A percentile compares a stretch with the other conserved stretches of the same genome.
These are phyloP conservation scores for Cucurbita moschata DNA, from an alignment of 306 rosid species.

Conservation along the genomic window DNA sequence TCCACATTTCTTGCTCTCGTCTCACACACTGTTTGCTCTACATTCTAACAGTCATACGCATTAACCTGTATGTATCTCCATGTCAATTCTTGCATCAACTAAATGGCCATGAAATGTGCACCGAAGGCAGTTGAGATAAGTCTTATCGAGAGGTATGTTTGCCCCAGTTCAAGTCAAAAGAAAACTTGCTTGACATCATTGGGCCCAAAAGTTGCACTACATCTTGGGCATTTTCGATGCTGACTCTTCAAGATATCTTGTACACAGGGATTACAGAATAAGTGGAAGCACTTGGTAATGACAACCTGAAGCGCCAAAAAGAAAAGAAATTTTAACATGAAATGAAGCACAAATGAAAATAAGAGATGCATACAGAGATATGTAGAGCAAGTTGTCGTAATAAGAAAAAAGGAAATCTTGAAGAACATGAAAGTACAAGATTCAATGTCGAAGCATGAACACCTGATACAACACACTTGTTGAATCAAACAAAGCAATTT, in stretches of 20 bases:
- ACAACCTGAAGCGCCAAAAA: conserved; percentile 56
- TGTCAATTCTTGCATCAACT: conserved; percentile 17
- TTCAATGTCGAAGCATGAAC: background rate
- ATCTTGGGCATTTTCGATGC: conserved; percentile 84
- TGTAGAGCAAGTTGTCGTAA: background rate
- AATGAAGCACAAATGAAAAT: background rate
- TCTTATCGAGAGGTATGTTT: background rate
- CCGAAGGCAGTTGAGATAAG: background rate
- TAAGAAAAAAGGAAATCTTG: background rate
- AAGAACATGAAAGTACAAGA: background rate
- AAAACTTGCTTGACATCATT: conserved; percentile 88
- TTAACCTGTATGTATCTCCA: conserved; percentile 19
- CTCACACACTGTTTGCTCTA: conserved; percentile 9
- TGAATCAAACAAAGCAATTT: background rate
- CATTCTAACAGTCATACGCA: conserved; percentile 20
- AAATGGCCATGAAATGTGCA: conserved; percentile 13
- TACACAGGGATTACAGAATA: conserved; percentile 80
- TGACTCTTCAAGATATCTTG: conserved; percentile 60
- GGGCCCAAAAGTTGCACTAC: conserved; percentile 72
- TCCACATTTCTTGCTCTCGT: background rate
- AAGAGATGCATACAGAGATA: background rate
- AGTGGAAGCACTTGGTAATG: conserved; percentile 96
- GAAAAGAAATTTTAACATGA: background rate
- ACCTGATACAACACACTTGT: background rate
- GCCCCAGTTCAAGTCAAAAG: conserved; percentile 31